Percentiles rank a stretch among this genome's conserved stretches.
These are phyloP conservation scores for Cryphonectria japonica DNA, from an alignment of 2,329 filamentous ascomycete species.

Conservation along the genomic window DNA sequence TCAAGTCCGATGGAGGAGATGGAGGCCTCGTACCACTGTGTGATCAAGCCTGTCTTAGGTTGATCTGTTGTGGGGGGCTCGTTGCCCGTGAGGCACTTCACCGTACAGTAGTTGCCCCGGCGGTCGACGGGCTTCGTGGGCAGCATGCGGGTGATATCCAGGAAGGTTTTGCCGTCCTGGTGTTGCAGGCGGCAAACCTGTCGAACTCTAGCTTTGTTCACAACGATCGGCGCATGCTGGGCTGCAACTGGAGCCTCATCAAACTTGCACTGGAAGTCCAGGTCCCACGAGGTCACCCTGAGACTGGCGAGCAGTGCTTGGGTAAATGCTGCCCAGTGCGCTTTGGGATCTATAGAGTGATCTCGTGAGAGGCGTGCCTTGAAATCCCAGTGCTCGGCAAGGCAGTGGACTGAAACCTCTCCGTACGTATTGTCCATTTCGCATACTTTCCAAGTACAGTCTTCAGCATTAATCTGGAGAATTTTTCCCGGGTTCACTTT, in stretches of 20 bases:
- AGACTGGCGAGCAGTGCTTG: slow-evolving; percentile 34
- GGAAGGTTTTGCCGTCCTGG: slow-evolving; percentile 30
- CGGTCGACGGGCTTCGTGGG: neutral
- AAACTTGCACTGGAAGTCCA: slow-evolving; percentile 21
- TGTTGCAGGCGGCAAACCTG: slow-evolving; percentile 20
- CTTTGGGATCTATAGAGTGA: slow-evolving; percentile 30
- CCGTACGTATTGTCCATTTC: slow-evolving; percentile 24
- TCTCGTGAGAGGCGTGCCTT: slow-evolving; percentile 33
- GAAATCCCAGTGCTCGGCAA: slow-evolving; percentile 39
- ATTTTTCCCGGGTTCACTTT: slow-evolving; percentile 25
- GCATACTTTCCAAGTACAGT: slow-evolving; percentile 35
- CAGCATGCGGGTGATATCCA: slow-evolving; percentile 33
- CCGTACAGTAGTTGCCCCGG: slow-evolving; percentile 1
- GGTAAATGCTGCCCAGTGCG: slow-evolving; percentile 34
- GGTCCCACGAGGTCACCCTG: slow-evolving; percentile 24
- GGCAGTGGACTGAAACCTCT: slow-evolving; percentile 37
- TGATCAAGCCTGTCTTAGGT: slow-evolving; percentile 11
- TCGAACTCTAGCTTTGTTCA: slow-evolving; percentile 21
- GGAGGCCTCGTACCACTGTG: slow-evolving; percentile 39
- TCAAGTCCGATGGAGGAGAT: slow-evolving; percentile 36
- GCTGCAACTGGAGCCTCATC: neutral
- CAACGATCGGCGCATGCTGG: neutral
- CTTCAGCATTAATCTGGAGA: slow-evolving; percentile 33
- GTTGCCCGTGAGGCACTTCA: slow-evolving; percentile 17
- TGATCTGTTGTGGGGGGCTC: slow-evolving; percentile 28